Evolutionary conservation across 2,329 filamentous ascomycete genomes (phyloP), one percentile per base, ranked within the genome.

Genomic region (Ophiostoma tasmaniense): DNA sequence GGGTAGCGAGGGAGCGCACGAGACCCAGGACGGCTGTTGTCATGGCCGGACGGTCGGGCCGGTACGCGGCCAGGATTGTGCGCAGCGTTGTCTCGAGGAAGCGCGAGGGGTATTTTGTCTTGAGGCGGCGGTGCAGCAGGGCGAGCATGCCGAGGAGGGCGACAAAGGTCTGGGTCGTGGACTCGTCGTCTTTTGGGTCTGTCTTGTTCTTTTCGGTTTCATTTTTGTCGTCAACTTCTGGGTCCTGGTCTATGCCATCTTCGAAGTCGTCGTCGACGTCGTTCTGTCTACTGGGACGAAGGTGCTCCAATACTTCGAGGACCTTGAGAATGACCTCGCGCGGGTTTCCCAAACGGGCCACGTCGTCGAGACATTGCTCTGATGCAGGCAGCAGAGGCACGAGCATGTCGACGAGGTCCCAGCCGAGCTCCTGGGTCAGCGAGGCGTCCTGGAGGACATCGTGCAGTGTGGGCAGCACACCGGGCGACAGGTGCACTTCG

Each of bases 311-410:
- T 17, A 87, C 85, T 76, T 93, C 90, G 33, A 91, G 88, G 37
- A 92, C 87, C 76, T 93, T 93, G 73, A 95, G 81, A 70, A 94
- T 89, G 64, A 93, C 90, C 77, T 95, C 91, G 66, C 91, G 83
- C 0, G 91, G 91, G 75, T 94, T 95, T 66, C 91, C 91, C 52
- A 92, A 82, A 30, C 88, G 85, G 39, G 91, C 91, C 67, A 94
- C 88, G 37, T 89, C 90, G 75, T 89, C 85, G 20, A 94, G 81
- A 75, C 91, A 93, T 64, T 83, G 78, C 73, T 90, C 87, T n/a
- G 88, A 89, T 14, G 84, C 87, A 1, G 90, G 83, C 5, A 92
- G 79, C 6, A 92, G 79, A 45, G 86, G 83, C 30, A 93, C 82
- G 4, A 95, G 84, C 75, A 92, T 86, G 75, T 90, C 89, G 28